Percentiles rank a stretch among this genome's conserved stretches.
Evolutionary conservation across 2,329 filamentous ascomycete genomes (phyloP).

Genomic region (Pseudonectria foliicola): DNA sequence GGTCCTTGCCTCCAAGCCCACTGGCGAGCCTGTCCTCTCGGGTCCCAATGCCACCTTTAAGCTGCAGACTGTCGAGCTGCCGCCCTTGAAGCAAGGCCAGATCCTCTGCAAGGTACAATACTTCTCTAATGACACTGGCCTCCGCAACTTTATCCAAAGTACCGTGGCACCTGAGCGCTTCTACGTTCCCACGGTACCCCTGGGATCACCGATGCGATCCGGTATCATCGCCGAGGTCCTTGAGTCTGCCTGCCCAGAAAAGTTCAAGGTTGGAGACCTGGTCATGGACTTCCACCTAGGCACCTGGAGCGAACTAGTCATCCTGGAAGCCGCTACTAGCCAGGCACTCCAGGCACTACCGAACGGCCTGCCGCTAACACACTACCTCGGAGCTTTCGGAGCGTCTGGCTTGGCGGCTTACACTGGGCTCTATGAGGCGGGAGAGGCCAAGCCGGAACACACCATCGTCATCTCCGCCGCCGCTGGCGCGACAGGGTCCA

Average conservation of each 20-base stretch:
- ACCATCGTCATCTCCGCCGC: conserved; percentile 24
- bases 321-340: conserved; percentile 19
- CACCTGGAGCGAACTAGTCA: conserved; percentile 21
- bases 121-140: conserved; percentile 23
- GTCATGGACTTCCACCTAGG: conserved; percentile 24
- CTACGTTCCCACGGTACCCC: conserved; percentile 22
- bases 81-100: conserved; percentile 19
- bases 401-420: conserved; percentile 22
- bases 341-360: conserved; percentile 20
- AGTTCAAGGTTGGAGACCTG: conserved; percentile 20
- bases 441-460: conserved; percentile 20
- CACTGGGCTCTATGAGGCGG: conserved; percentile 17
- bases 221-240: conserved; percentile 23
- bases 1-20: conserved; percentile 20
- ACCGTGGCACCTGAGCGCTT: conserved; percentile 21
- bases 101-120: conserved; percentile 21
- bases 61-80: conserved; percentile 18
- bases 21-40: conserved; percentile 18
- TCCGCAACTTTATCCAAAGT: conserved; percentile 23
- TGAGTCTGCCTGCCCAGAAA: conserved; percentile 15
- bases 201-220: conserved; percentile 22
- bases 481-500: conserved; percentile 22
- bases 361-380: conserved; percentile 15
- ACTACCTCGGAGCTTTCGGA: conserved; percentile 24
- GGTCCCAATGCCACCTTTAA: conserved; percentile 22